Base-by-base conservation (phyloP, 1,139 yeast species). In the Candida neerlandica region DNA sequence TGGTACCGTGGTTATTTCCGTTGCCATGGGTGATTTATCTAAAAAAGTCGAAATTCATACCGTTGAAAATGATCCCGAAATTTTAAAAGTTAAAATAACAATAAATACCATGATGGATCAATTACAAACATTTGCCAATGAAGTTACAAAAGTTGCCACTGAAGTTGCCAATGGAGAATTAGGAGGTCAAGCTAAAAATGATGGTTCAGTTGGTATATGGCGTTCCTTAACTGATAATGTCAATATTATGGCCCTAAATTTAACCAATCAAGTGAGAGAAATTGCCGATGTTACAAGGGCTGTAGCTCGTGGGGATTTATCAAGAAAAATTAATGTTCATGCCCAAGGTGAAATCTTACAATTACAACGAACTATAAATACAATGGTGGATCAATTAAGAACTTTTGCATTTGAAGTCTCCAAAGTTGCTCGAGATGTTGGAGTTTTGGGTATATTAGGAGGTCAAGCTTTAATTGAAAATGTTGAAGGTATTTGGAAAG, bases 31-130 rank as follows among this genome's bases (percentile, higher is more conserved):
- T 47, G 96, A 89, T 61, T 74, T 89, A 58, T 81, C 89, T 30
- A 88, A 87, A 60, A 87, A 86, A 61, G 94, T 87, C 12, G 82
- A 81, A 51, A 81, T 86, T 44, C 91, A 86, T 62, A 77, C 83
- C 19, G 86, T 81, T 43, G 92, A 87, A 64, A 78, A 82, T 57
- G 92, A 86, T 62, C 89, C 91, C 0, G 86, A 84, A 59, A 87
- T 89, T 55, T 74, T 85, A 55, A 85, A 84, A 61, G 92, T 88
- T 58, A 89, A 89, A 65, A 84, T 83, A 51, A 86, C 95, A 14
- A 88, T 89, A 61, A 89, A 89, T 65, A 84, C 90, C 15, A 87
- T 89, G 92, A 87, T 89, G 88, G 92, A 86, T 64, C 95, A 88
- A 66, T 74, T 89, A 52, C 94, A 86, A 63, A 80, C 89, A 11